phyloP scores from a whole-genome alignment of 371 early-diverging fungal species.

The Sporodiniella umbellata region DNA sequence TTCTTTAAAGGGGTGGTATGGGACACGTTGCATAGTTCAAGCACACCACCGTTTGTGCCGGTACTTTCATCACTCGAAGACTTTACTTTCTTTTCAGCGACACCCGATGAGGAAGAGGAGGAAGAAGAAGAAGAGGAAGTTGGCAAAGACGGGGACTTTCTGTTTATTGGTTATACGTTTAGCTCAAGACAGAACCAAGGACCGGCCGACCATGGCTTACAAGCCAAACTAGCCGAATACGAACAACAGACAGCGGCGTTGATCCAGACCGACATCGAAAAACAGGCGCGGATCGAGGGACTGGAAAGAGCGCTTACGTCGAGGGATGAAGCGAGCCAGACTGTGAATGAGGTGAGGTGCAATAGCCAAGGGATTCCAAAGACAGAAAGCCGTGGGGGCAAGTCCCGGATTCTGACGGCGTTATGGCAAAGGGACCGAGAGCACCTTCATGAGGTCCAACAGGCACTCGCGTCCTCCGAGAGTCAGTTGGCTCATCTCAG shows the following conservation, averaged over 20 bases:
- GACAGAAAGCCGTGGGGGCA: not conserved
- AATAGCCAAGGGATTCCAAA: no score
- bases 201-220: not conserved
- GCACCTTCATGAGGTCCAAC: constrained; percentile 3
- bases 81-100: constrained; percentile 80
- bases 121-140: constrained; percentile 26
- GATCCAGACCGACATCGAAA: no score
- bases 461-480: constrained; percentile 15
- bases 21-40: constrained; percentile 45
- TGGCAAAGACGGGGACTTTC: constrained; percentile 64
- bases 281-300: no score
- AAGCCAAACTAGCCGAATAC: not conserved
- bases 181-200: no score
- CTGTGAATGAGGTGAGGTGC: no score
- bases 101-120: constrained; percentile 53
- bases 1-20: constrained; percentile 86
- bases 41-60: constrained; percentile 79
- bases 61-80: constrained; percentile 78
- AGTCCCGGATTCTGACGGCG: constrained; percentile 3
- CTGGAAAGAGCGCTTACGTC: no score
- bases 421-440: constrained; percentile 24
- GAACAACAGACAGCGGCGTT: no score
- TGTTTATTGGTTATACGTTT: constrained; percentile 86
- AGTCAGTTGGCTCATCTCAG: constrained; percentile 11
- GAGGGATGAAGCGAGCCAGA: no score